Base-by-base conservation (phyloP, 2,329 filamentous ascomycete species). In the Beauveria medogensis region DNA sequence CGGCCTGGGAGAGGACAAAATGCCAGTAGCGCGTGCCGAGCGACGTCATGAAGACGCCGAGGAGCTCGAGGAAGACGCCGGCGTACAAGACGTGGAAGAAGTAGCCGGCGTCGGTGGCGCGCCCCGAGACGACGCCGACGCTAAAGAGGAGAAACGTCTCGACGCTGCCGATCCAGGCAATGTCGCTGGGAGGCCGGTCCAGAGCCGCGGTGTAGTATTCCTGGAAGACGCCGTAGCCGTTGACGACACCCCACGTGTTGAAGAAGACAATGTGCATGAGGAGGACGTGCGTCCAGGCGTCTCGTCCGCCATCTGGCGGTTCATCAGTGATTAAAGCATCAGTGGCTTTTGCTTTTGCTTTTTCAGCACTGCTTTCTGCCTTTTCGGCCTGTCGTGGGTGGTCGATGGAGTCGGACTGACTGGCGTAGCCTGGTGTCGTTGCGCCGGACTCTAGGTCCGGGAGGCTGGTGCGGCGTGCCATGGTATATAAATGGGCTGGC, bases 1-100 rank as follows among this genome's bases (percentile, higher is more conserved):
- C 66, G 5, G 80, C 79, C 64, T 82, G 80, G 0, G 78, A 72
- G 1, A 82, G 69, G 50, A 82, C 70, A 5, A 81, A 67, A 47
- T 82, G 79, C 74, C 75, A 82, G 69, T 81, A 83, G 5, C 68
- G 65, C 1, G 68, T 75, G 22, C 69, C 72, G 26, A 77, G 67
- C 3, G 74, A 76, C 37, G 76, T 75, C 40, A 75, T 69, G 63
- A 82, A 79, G 43, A 80, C 70, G n/a, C 77, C 78, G 1, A 77
- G 60, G 3, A 77, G 67, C 64, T 78, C 73, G 8, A 78, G 62
- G 9, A 74, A 64, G 1, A 72, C 71, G 24, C 77, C 77, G 6
- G 68, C 65, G 3, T 72, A 60, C 30, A 79, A 75, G 2, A 73
- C 70, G 16, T 69, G 66, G 3, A 73, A 63, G 64, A 78, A 79